Base-by-base conservation (phyloP, 352 stramenopile species). In the Phytophthora macrochlamydospora region DNA sequence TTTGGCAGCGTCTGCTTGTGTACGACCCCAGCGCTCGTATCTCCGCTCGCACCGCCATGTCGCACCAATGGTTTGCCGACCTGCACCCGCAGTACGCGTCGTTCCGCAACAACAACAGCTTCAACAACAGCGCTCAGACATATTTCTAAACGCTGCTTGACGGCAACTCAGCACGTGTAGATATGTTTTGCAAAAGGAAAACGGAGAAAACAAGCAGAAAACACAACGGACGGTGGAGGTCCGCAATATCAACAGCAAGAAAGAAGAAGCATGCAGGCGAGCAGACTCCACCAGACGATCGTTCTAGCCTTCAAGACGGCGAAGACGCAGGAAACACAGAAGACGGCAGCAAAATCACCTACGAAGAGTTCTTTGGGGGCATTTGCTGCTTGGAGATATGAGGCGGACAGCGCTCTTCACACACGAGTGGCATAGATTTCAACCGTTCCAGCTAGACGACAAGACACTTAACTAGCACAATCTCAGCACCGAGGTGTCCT, bases 61-160 rank as follows among this genome's bases (percentile, higher is more conserved):
- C 74, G 14, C 88, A 96, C 56, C 83, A 87, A 51, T 96, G 87
- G 87, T 96, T 96, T 53, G 80, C 91, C 45, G 85, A 94, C 35
- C 56, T 95, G 46, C 83, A 93, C 37, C 70, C 77, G 29, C 84
- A 92, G 55, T 92, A 93, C 64, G 71, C 83, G 18, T 84, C 80
- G 6, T 93, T 93, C 68, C 82, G 79, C 50, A 81, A 76, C 59
- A 87, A 86, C 65, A 56, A 65, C 43, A 24, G 18, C 18, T 76
- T 70, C 31, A 73, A 77, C 45, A 76, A 79, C 58, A 67, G 76
- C 68, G 79, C 78, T 35, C 80, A 89, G 64, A 77, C 60, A 35
- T 75, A 67, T 44, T 69, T 78, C 45, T 79, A 73, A 65, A 28
- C 3, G 12, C 7, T 7, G 24, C 45, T 9, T 9, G 11, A 18